Evolutionary conservation across 106 monocot genomes (phyloP), one percentile per base, ranked within the genome.

Genomic region (Iris macrosiphon): DNA sequence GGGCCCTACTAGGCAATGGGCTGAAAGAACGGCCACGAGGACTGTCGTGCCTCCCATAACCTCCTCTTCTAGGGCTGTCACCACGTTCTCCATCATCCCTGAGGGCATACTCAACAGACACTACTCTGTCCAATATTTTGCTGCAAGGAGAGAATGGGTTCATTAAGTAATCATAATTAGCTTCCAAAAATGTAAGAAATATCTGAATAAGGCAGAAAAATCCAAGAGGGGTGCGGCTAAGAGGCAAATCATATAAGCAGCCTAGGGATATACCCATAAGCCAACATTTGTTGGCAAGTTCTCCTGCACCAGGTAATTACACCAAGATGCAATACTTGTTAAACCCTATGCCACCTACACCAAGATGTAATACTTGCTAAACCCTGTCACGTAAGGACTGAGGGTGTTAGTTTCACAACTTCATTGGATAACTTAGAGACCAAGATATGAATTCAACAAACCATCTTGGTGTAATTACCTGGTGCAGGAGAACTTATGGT

Each of bases 71-170:
- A 28, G 80, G 75, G 66, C 84, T 84, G 3, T 66, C 89, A 21
- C 66, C 83, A 40, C 70, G 71, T 39, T 96, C 96, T 55, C 60
- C 75, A 70, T 96, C 89, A 77, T 96, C 96, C 64, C 85, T 86
- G 30, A 90, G 79, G 23, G 96, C 85, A 68, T 90, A 90, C 48
- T 96, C 96, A 28, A 96, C 89, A 7, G 96, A 82, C 24, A 96
- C 83, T 40, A 90, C 79, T 58, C 96, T 61, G 51, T 96, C 96
- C 59, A 90, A 57, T 60, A 96, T 56, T 66, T 83, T 90, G 72
- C 96, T 96, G 83, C 45, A 74, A 45, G 31, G 2, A 22, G 15
- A 63, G 32, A 49, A 29, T 55, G n/a, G 6, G 21, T 17, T 11
- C 22, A 51, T 8, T 10, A 5, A 6, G 46, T 2, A 5, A 19